Evolutionary conservation across 148 eudicot species (phyloP).

Genomic region (Tetragonia tetragonoides): DNA sequence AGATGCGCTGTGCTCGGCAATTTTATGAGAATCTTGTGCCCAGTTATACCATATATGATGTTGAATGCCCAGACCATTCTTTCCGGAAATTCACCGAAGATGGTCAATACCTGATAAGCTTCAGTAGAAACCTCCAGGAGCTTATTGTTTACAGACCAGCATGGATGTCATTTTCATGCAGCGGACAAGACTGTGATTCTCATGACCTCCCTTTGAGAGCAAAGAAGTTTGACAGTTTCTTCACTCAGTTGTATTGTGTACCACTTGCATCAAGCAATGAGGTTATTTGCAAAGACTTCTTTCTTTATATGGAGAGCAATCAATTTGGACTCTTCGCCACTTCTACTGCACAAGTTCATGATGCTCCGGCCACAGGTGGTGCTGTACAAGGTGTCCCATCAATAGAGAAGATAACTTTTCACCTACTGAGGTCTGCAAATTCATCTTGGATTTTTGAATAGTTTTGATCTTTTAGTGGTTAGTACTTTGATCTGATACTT

Average conservation of each 20-base stretch:
- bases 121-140: conserved; percentile 86
- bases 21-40: conserved; percentile 97
- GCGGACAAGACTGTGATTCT: conserved; percentile 51
- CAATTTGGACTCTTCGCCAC: conserved; percentile 91
- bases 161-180: conserved; percentile 84
- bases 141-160: conserved; percentile 80
- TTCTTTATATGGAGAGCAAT: conserved; percentile 66
- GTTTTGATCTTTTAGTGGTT: conserved; percentile 29
- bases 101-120: conserved; percentile 80
- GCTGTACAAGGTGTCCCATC: conserved; percentile 87
- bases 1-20: conserved; percentile 69
- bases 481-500: conserved; percentile 23
- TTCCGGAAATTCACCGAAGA: conserved; percentile 97
- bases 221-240: conserved; percentile 82
- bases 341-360: conserved; percentile 84
- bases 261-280: conserved; percentile 78
- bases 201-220: conserved; percentile 66
- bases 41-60: conserved; percentile 72
- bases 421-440: conserved; percentile 70
- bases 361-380: conserved; percentile 73
- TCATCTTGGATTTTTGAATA: conserved; percentile 30
- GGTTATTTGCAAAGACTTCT: conserved; percentile 92
- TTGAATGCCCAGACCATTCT: conserved; percentile 84
- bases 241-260: conserved; percentile 63
- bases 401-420: conserved; percentile 84